Conservation (phyloP, 441 rosid genomes). For the Arabidopsis hybrid region DNA sequence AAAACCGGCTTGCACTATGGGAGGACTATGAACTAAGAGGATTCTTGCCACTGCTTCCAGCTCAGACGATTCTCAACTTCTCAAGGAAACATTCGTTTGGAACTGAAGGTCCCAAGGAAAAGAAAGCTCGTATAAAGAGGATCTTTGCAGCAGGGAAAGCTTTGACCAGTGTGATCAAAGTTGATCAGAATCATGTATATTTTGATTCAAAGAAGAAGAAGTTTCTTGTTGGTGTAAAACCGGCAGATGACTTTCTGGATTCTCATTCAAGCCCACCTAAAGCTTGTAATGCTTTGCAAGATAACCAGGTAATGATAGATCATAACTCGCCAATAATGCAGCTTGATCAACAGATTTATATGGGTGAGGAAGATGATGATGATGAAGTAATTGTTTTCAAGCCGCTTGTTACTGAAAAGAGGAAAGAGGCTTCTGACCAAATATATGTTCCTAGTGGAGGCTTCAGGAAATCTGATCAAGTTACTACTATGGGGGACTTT, state of each 20-base stretch:
- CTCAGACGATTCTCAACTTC: slow-evolving; percentile 86
- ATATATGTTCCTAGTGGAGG: slow-evolving; percentile 52
- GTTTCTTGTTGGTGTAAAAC: slow-evolving; percentile 74
- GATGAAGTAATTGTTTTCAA: slow-evolving; percentile 96
- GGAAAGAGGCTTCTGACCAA: slow-evolving; percentile 51
- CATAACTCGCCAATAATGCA: slow-evolving; percentile 45
- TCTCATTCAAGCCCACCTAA: slow-evolving; percentile 42
- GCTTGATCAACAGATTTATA: slow-evolving; percentile 47
- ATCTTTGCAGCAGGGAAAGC: slow-evolving; percentile 91
- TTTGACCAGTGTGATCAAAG: slow-evolving; percentile 60
- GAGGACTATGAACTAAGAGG: slow-evolving; percentile 97
- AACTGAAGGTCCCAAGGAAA: slow-evolving; percentile 72
- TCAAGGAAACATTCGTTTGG: slow-evolving; percentile 75
- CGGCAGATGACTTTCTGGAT: slow-evolving; percentile 52
- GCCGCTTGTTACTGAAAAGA: slow-evolving; percentile 77
- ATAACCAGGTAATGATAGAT: slow-evolving; percentile 46
- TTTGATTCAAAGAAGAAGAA: slow-evolving; percentile 80
- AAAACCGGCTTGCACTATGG: slow-evolving; percentile 83
- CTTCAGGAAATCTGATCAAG: slow-evolving; percentile 54
- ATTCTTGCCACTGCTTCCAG: slow-evolving; percentile 83
- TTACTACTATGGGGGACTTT: slow-evolving; percentile 48
- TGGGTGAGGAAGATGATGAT: slow-evolving; percentile 79
- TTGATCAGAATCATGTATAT: slow-evolving; percentile 63
- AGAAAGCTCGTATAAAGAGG: slow-evolving; percentile 70
- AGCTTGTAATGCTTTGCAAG: slow-evolving; percentile 43